Evolutionary conservation across 208 protist genomes (phyloP), one percentile per base, ranked within the genome.

Genomic region (Trypanosoma avium): DNA sequence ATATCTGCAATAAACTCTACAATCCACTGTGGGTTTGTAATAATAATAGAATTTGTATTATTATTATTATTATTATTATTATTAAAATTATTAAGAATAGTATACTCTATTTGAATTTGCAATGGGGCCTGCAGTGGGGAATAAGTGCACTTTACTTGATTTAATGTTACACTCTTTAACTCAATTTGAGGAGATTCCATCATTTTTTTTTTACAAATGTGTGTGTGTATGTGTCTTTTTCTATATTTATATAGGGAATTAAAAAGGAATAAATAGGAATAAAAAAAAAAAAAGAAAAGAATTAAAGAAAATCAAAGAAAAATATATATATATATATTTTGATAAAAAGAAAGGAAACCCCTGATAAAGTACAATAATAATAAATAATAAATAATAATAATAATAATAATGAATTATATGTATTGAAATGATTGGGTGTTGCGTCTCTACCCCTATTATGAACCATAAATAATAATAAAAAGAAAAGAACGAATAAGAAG

Each of bases 1-100:
- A 87, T 58, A 60, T 90, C 84, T 7, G 81, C 74, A 19, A 81
- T 63, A 68, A 81, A 90, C 1, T 40, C 45, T 29, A 71, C 45
- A 29, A 38, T 35, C 79, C 79, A 85, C 32, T 13, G 4, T 0
- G 75, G 63, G 1, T 55, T n/a, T n/a, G n/a, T n/a, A n/a, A n/a
- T n/a, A n/a, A n/a, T n/a, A n/a, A n/a, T n/a, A n/a, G n/a, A n/a
- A n/a, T n/a, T n/a, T n/a, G n/a, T n/a, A n/a, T n/a, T n/a, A n/a
- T n/a, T n/a, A n/a, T n/a, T n/a, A n/a, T n/a, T n/a, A n/a, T n/a
- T n/a, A n/a, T n/a, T n/a, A n/a, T n/a, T n/a, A n/a, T n/a, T n/a
- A n/a, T n/a, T n/a, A 26, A 75, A 21, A 21, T 36, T 12, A 6
- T 24, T 7, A n/a, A 8, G 3, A 12, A 77, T 53, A 38, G 12